A percentile compares a stretch with the other conserved stretches of the same genome.
phyloP scores from a whole-genome alignment of 192 early-diverging fungal species.

The Entomortierella beljakovae region DNA sequence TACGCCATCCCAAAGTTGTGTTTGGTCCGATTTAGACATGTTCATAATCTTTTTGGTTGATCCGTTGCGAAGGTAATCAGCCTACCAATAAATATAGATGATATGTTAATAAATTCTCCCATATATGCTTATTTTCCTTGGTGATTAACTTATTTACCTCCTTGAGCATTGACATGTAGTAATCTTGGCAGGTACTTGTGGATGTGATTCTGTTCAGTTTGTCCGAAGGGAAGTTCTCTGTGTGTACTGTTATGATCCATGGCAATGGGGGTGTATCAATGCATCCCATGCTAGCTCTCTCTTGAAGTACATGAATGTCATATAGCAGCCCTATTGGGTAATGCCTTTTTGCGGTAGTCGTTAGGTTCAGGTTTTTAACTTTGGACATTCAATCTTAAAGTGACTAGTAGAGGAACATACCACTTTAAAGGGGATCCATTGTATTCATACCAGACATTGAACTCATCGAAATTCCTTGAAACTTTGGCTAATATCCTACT shows the following conservation, averaged over 20 bases:
- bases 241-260: constrained; percentile 80
- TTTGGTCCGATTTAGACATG: constrained; percentile 82
- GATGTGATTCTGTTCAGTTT: constrained; percentile 66
- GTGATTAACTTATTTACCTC: constrained; percentile 60
- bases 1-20: constrained; percentile 80
- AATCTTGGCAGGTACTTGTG: constrained; percentile 68
- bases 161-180: constrained; percentile 89
- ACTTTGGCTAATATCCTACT: constrained; percentile 34
- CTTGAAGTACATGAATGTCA: constrained; percentile 64
- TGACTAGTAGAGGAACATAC: constrained; percentile 45
- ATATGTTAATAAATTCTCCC: not conserved
- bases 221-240: constrained; percentile 72
- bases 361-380: not conserved
- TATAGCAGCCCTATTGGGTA: constrained; percentile 85
- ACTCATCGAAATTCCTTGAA: constrained; percentile 26
- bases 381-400: not conserved
- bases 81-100: constrained; percentile 47
- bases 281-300: constrained; percentile 4
- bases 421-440: constrained; percentile 78
- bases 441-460: constrained; percentile 77
- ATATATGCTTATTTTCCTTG: not conserved
- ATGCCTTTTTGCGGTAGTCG: constrained; percentile 63
- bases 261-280: constrained; percentile 57
- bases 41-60: constrained; percentile 88
- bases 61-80: constrained; percentile 85